phyloP scores from a whole-genome alignment of 495 filamentous ascomycete species.

The Trichodelitschia bisporula region DNA sequence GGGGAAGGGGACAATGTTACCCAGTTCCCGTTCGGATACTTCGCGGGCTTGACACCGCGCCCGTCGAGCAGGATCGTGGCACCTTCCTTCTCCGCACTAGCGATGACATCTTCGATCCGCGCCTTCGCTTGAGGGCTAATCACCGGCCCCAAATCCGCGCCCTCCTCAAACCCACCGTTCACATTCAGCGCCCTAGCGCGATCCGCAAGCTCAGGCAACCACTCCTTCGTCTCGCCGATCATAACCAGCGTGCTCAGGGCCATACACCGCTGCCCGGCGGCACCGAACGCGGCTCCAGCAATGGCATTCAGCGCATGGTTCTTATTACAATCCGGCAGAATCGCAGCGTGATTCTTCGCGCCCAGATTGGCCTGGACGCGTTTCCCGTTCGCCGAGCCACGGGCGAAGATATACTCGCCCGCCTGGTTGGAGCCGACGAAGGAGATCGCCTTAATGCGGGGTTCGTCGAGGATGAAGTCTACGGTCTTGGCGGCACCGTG shows the following conservation, averaged over 20 bases:
- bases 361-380: constrained; percentile 94
- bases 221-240: constrained; percentile 83
- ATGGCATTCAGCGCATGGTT: constrained; percentile 91
- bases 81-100: constrained; percentile 74
- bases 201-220: constrained; percentile 78
- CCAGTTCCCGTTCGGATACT: constrained; percentile 96
- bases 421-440: constrained; percentile 95
- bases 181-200: constrained; percentile 73
- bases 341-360: constrained; percentile 93
- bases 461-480: constrained; percentile 92
- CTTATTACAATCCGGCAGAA: constrained; percentile 93
- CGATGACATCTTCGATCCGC: constrained; percentile 73
- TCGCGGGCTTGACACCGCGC: constrained; percentile 60
- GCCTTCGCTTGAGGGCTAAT: constrained; percentile 82
- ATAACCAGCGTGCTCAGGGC: constrained; percentile 82
- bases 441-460: constrained; percentile 89
- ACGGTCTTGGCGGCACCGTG: constrained; percentile 81
- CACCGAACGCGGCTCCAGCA: constrained; percentile 84
- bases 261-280: constrained; percentile 96
- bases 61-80: constrained; percentile 91
- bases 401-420: constrained; percentile 86
- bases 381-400: constrained; percentile 77
- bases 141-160: constrained; percentile 87
- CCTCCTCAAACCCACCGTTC: constrained; percentile 84
- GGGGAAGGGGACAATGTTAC: constrained; percentile 18